Base-by-base conservation (phyloP, 1,284 basidiomycete species). In the Fomitopsis palustris region DNA sequence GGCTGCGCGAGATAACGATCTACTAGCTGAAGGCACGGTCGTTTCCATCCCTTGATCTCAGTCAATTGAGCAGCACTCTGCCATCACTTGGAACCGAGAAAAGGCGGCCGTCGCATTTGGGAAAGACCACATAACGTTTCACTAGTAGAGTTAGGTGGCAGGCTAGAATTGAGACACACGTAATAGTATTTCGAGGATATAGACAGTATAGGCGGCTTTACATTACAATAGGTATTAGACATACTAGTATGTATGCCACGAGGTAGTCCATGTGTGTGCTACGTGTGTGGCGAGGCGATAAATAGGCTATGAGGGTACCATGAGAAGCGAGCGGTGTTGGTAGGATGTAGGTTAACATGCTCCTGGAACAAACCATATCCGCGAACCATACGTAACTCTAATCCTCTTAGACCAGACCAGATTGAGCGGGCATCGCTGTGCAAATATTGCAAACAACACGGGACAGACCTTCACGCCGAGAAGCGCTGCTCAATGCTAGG, bases 401-500 rank as follows among this genome's bases (percentile, higher is more conserved):
- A 31, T 35, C 25, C 19, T 52, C 14, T 5, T 43, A 43, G n/a
- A 17, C n/a, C 19, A 19, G 41, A 21, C 19, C 41, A 43, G 23
- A 25, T 8, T 3, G 23, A n/a, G n/a, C n/a, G n/a, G n/a, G n/a
- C n/a, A 16, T 5, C 19, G 3, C 25, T 19, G 23, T 55, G 8
- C 35, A 37, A 2, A 33, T 0, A 33, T 33, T 33, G 31, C 31
- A 33, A 10, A 33, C 31, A 33, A 6, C 6, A 8, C 8, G 23
- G 27, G 1, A 10, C 43, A n/a, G 5, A 27, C 45, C 31, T 38
- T 25, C 54, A 65, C 37, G 56, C 62, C 58, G 64, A 57, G 54
- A 68, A 68, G 16, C 67, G 62, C 61, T 70, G 68, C 53, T 70
- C 68, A 23, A 72, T 63, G 41, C 67, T 65, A 6, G 62, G 63